phyloP scores from a whole-genome alignment of 805 yeast species.

The Lipomyces japonicus region DNA sequence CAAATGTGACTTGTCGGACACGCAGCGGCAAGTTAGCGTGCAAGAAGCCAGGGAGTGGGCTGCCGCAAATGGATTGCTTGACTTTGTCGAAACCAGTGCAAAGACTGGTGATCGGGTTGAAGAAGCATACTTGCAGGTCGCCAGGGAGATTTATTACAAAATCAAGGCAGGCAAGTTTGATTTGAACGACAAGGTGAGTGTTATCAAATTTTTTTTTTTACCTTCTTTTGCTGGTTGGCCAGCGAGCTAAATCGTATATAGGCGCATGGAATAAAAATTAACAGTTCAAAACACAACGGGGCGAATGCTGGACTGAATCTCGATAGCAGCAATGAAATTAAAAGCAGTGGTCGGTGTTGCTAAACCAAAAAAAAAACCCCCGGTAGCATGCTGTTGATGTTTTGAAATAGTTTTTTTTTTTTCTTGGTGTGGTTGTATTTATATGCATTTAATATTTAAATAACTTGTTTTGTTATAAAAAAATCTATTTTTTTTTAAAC shows the following conservation, averaged over 20 bases:
- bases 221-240: background rate
- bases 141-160: conserved; percentile 35
- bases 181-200: conserved; percentile 34
- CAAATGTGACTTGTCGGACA: conserved; percentile 54
- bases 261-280: conserved; percentile 28
- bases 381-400: too few relatives aligned
- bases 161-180: conserved; percentile 35
- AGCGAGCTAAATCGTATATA: background rate
- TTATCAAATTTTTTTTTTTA: background rate
- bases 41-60: conserved; percentile 46
- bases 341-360: conserved; percentile 22
- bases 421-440: too few relatives aligned
- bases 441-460: too few relatives aligned
- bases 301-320: conserved; percentile 8
- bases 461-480: background rate
- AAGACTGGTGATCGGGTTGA: conserved; percentile 57
- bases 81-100: conserved; percentile 56
- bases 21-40: conserved; percentile 34
- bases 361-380: background rate
- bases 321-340: conserved; percentile 11
- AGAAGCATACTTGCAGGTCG: conserved; percentile 42
- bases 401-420: too few relatives aligned
- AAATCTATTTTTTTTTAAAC: background rate
- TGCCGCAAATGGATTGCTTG: conserved; percentile 43
- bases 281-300: conserved; percentile 21